Evolutionary conservation across 1,139 yeast genomes (phyloP), one percentile per base, ranked within the genome.

Genomic region (Yamadazyma triangularis): DNA sequence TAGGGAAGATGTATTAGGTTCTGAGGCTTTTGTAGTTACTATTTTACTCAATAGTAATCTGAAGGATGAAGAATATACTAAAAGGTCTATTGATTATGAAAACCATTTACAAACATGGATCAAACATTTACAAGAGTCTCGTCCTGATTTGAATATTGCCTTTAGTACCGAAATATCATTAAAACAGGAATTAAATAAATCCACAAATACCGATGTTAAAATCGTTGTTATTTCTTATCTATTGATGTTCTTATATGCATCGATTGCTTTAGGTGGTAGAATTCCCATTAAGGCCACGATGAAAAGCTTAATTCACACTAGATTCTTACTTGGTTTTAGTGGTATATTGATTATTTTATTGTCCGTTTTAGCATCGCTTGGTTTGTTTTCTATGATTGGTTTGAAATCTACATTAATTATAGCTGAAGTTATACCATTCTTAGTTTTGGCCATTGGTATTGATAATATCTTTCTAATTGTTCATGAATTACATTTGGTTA

Each of bases 361-460:
- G 11, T 87, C 96, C 0, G 95, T 89, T 1, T 56, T 77, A 0
- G 72, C 94, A 1, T 77, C 96, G 0, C 85, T 88, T 1, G 96
- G 96, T 0, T 45, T 85, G n/a, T 82, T 86, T 53, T 72, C 95
- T 7, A 48, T 75, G 8, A 41, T 83, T 13, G 94, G 94, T 0
- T 58, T 89, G 30, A 86, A 84, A 47, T 85, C 95, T 0, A 91
- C 97, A 0, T 64, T 91, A 24, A 89, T 91, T 41, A 87, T 91
- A 41, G 96, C 97, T 2, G 97, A 91, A 51, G 97, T 91, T 4
- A 91, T 91, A 26, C 97, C 97, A n/a, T 91, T 91, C 48, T 61
- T 91, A 47, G 83, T 91, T 5, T 65, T 91, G 39, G 98, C 98
- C 0, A 80, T 91, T 34, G 98, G 98, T 11, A 91, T 91, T 16